phyloP scores from a whole-genome alignment of 805 yeast species.

The Teunomyces aglyptinius region DNA sequence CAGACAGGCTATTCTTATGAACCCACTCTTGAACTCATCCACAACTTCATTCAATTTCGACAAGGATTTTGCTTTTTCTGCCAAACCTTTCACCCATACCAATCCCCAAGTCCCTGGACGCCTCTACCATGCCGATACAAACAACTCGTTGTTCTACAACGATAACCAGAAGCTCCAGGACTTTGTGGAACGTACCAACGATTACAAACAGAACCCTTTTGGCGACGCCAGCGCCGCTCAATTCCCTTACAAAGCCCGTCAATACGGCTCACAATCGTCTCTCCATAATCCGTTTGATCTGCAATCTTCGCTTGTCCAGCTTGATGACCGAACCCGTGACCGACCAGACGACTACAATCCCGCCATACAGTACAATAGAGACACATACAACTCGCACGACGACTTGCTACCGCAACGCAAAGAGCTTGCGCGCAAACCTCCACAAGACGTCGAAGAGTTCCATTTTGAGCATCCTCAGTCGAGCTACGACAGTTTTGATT shows the following conservation, averaged over 20 bases:
- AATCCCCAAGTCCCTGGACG: background rate
- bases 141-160: constrained; percentile 9
- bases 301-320: background rate
- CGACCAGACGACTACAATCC: background rate
- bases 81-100: constrained; percentile 5
- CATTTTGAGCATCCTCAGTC: background rate
- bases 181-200: constrained; percentile 1
- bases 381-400: background rate
- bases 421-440: background rate
- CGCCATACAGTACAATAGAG: background rate
- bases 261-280: constrained; percentile 1
- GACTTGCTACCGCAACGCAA: background rate
- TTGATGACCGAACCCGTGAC: background rate
- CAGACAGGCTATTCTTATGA: constrained; percentile 20
- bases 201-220: constrained; percentile 13
- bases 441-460: background rate
- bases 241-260: background rate
- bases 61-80: constrained; percentile 5
- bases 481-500: background rate
- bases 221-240: constrained; percentile 5
- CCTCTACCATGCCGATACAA: background rate
- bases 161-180: constrained; percentile 17
- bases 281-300: background rate
- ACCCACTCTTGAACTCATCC: constrained; percentile 25
- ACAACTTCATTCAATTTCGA: constrained; percentile 11